These are phyloP conservation scores for Aspergillus ustus DNA, from an alignment of 2,329 filamentous ascomycete genomes.

Conservation along the genomic window DNA sequence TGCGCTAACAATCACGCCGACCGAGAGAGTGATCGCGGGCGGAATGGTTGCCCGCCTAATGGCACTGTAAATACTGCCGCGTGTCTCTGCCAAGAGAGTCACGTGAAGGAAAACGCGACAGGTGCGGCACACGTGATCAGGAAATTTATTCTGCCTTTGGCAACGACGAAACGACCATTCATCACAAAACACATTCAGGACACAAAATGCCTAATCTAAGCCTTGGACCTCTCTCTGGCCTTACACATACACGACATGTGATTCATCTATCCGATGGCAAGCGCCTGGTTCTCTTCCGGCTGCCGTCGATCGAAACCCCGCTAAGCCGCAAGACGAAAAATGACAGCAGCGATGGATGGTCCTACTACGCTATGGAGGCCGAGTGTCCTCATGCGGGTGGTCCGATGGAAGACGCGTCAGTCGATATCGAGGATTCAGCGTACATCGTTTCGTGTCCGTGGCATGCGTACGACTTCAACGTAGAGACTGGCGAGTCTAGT, in stretches of 20 bases:
- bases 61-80: neutral
- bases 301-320: slow-evolving; percentile 46
- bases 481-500: slow-evolving; percentile 55
- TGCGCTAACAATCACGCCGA: neutral
- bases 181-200: neutral
- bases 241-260: slow-evolving; percentile 49
- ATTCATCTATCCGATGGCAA: slow-evolving; percentile 50
- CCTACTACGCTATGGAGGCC: slow-evolving; percentile 55
- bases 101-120: neutral
- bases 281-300: slow-evolving; percentile 52
- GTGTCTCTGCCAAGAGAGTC: neutral
- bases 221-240: slow-evolving; percentile 36
- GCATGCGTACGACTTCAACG: slow-evolving; percentile 57
- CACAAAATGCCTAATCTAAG: slow-evolving; percentile 27
- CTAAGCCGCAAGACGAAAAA: slow-evolving; percentile 29
- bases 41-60: too few relatives aligned
- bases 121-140: neutral
- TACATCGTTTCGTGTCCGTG: slow-evolving; percentile 55
- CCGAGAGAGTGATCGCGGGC: too few relatives aligned
- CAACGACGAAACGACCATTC: neutral
- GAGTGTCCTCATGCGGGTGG: slow-evolving; percentile 54
- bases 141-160: slow-evolving; percentile 1
- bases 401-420: slow-evolving; percentile 51
- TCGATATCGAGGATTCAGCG: slow-evolving; percentile 55
- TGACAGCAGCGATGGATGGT: slow-evolving; percentile 47